Base-by-base conservation (phyloP, 2,329 filamentous ascomycete species). In the Calonectria leucothoes region DNA sequence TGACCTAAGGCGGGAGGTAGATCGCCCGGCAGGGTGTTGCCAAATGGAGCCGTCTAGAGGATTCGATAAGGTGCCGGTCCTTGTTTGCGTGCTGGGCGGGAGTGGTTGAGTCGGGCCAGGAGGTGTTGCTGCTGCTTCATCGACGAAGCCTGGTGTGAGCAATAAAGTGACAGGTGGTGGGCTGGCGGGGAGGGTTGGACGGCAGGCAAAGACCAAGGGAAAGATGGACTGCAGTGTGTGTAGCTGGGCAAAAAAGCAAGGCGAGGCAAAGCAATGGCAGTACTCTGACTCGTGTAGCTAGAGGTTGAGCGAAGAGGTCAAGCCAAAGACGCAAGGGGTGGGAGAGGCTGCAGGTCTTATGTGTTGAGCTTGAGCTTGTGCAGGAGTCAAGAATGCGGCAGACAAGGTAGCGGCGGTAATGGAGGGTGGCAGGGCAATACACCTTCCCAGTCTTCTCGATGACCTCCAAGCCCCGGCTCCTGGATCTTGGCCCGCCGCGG, bases 291-390 rank as follows among this genome's bases (percentile, higher is more conserved):
- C 55, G 65, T 66, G 67, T 31, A 39, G 65, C 52, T 31, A 66
- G 63, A 23, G 55, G 27, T 70, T 42, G 45, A 42, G 48, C 45
- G 52, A 65, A 48, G 51, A 69, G 61, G 15, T 61, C 55, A 39
- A 39, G 33, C 55, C 35, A 27, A 27, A 25, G 55, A 61, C 55
- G 55, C 55, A 61, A 61, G 55, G 55, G 55, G 70, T 57, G 72
- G 75, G 70, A 64, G 42, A 73, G 73, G 72, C 64, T 75, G 59
- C 72, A 75, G 72, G 72, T 75, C 75, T 69, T 74, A 66, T 76
- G 37, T 51, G 61, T 59, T 37, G 55, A 39, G 55, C 33, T 39
- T 39, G 55, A 52, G 65, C 74, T 72, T 65, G 52, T 67, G 23
- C 33, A 71, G 45, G 66, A 55, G 49, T 31, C 49, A 7, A 61